phyloP scores from a whole-genome alignment of 495 filamentous ascomycete genomes.

The Talaromyces liani region DNA sequence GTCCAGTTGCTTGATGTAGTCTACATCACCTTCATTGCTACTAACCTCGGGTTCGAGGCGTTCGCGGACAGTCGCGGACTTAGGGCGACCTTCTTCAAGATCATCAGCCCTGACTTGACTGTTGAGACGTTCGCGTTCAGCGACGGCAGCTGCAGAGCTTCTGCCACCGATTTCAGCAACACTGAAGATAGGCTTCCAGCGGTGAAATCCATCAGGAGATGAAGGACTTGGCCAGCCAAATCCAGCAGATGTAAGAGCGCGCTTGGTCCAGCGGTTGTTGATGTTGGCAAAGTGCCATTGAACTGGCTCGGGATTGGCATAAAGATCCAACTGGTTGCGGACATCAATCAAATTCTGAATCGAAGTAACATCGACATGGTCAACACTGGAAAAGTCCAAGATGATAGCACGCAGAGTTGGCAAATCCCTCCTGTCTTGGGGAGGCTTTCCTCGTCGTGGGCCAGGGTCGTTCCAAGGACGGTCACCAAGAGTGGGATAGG shows the following conservation, averaged over 20 bases:
- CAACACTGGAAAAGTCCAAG: slow-evolving; percentile 91
- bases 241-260: slow-evolving; percentile 82
- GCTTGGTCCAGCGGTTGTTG: slow-evolving; percentile 97
- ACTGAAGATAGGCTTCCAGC: slow-evolving; percentile 95
- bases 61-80: slow-evolving; percentile 23
- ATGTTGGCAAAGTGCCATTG: slow-evolving; percentile 96
- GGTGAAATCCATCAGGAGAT: slow-evolving; percentile 50
- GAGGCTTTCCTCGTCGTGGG: slow-evolving; percentile 50
- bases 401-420: slow-evolving; percentile 88
- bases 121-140: slow-evolving; percentile 43
- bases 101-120: slow-evolving; percentile 22
- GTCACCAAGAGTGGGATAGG: slow-evolving; percentile 63
- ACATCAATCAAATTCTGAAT: slow-evolving; percentile 95
- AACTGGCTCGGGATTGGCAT: slow-evolving; percentile 73
- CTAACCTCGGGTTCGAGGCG: slow-evolving; percentile 24
- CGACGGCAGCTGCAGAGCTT: slow-evolving; percentile 58
- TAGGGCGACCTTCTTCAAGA: slow-evolving; percentile 30
- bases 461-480: slow-evolving; percentile 96
- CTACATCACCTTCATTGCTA: slow-evolving; percentile 13
- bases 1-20: slow-evolving; percentile 38
- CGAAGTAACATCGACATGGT: slow-evolving; percentile 92
- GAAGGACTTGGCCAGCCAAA: slow-evolving; percentile 73
- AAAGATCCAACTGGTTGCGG: slow-evolving; percentile 91
- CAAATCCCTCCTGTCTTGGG: slow-evolving; percentile 42
- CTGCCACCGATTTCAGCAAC: slow-evolving; percentile 80